phyloP scores from a whole-genome alignment of 2,329 filamentous ascomycete genomes.

The Atkinsonella texensis region DNA sequence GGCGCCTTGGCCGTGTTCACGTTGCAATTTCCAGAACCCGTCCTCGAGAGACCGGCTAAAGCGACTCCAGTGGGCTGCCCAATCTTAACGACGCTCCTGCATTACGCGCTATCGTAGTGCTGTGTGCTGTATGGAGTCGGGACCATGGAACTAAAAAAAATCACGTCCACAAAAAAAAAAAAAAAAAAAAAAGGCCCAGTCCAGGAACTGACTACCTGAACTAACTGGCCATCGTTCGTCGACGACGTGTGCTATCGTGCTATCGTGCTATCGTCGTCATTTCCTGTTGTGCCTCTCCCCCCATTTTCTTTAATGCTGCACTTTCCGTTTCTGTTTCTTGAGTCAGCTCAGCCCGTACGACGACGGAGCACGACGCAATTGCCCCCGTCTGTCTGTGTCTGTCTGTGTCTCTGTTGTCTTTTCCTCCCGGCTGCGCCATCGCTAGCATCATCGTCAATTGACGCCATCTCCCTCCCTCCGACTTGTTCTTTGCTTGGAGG shows the following conservation, averaged over 20 bases:
- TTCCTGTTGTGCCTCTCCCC: not conserved
- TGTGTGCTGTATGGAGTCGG: not conserved
- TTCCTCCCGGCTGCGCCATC: not conserved
- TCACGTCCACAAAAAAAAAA: not conserved
- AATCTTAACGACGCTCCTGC: slow-evolving; percentile 3
- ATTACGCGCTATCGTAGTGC: not conserved
- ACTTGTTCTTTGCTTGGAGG: not conserved
- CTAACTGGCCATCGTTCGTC: not conserved
- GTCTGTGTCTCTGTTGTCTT: not conserved
- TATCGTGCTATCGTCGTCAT: not conserved
- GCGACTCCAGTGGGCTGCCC: not conserved
- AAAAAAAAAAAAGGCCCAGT: not conserved
- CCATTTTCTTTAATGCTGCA: too few species aligned
- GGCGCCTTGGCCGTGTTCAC: not conserved
- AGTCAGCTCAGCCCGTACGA: not conserved
- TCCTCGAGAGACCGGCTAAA: not conserved
- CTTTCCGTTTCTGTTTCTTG: not conserved
- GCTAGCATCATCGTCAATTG: not conserved
- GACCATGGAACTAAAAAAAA: not conserved
- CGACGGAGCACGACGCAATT: not conserved
- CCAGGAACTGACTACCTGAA: not conserved
- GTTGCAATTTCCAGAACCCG: slow-evolving; percentile 9
- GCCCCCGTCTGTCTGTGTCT: too few species aligned
- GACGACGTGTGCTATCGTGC: not conserved
- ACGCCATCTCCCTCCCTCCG: not conserved